A percentile compares a stretch with the other conserved stretches of the same genome.
Evolutionary conservation across 495 filamentous ascomycete species (phyloP).

Genomic region (Aspergillus carlsbadensis): DNA sequence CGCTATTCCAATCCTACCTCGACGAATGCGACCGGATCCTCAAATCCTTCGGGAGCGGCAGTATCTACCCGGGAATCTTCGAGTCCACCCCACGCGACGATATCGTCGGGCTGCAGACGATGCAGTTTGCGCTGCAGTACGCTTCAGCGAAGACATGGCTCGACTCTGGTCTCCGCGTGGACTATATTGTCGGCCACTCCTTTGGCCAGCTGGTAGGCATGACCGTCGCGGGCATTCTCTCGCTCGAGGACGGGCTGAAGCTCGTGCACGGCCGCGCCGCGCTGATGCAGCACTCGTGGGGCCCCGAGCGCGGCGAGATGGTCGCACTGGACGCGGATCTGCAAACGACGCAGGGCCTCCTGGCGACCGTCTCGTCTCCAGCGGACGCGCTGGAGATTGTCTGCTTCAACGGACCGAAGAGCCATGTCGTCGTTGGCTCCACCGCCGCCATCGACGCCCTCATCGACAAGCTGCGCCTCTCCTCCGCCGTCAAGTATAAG

Average conservation of each 20-base stretch:
- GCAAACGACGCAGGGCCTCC: constrained; percentile 10
- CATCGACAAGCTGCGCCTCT: neutral
- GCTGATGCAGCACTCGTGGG: constrained; percentile 46
- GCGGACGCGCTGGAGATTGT: neutral
- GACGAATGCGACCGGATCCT: constrained; percentile 22
- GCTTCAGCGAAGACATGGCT: constrained; percentile 44
- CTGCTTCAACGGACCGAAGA: constrained; percentile 31
- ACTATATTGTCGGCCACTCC: constrained; percentile 47
- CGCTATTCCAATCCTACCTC: neutral
- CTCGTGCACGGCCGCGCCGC: constrained; percentile 42
- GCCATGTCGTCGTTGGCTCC: constrained; percentile 43
- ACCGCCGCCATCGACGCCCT: constrained; percentile 27
- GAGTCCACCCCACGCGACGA: constrained; percentile 30
- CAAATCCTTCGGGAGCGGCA: neutral
- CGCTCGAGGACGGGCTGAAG: constrained; percentile 33
- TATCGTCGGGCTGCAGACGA: constrained; percentile 37
- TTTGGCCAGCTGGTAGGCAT: constrained; percentile 45
- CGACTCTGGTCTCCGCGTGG: constrained; percentile 30
- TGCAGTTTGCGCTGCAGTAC: constrained; percentile 47
- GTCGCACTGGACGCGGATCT: constrained; percentile 39
- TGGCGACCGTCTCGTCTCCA: neutral
- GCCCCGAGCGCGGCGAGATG: constrained; percentile 47
- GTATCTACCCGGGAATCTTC: constrained; percentile 51
- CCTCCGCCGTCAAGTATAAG: constrained; percentile 30
- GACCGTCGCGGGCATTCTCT: constrained; percentile 31